Conservation (phyloP, 1,139 yeast genomes). For the Scheffersomyces parashehatae region DNA sequence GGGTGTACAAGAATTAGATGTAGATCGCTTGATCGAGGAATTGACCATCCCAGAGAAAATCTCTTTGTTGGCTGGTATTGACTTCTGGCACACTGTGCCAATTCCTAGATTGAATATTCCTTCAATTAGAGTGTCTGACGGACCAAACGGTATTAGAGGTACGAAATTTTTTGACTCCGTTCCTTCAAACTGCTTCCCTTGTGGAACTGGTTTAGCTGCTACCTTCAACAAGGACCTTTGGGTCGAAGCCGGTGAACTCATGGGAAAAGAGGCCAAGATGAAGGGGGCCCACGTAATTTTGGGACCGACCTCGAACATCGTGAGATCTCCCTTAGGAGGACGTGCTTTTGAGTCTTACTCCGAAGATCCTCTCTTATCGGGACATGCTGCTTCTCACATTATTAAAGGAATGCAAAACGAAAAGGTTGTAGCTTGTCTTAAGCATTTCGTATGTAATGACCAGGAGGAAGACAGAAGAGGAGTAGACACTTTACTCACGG, state of each 20-base stretch:
- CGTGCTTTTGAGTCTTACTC: constrained; percentile 36
- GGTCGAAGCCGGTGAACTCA: constrained; percentile 28
- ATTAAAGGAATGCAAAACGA: constrained; percentile 31
- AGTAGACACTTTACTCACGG: constrained; percentile 17
- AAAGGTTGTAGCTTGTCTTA: constrained; percentile 16
- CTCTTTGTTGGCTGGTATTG: constrained; percentile 49
- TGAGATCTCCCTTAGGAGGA: constrained; percentile 36
- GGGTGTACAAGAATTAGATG: constrained; percentile 26
- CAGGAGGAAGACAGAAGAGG: constrained; percentile 16
- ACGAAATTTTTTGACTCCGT: constrained; percentile 31
- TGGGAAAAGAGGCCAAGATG: constrained; percentile 37
- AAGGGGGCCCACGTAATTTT: constrained; percentile 35
- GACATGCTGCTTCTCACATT: constrained; percentile 27
- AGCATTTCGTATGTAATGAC: constrained; percentile 19
- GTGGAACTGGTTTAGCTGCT: constrained; percentile 48
- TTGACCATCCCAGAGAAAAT: constrained; percentile 51
- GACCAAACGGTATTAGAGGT: constrained; percentile 40
- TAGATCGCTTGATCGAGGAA: constrained; percentile 43
- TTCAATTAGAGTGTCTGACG: constrained; percentile 34
- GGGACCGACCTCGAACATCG: constrained; percentile 38
- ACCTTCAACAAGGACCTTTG: constrained; percentile 30
- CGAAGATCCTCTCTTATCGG: constrained; percentile 37
- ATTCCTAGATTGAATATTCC: constrained; percentile 46
- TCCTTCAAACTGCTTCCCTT: constrained; percentile 39
- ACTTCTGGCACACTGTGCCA: constrained; percentile 58